Base-by-base conservation (phyloP, 108 stramenopile species). In the Mediolabrus comicus region DNA sequence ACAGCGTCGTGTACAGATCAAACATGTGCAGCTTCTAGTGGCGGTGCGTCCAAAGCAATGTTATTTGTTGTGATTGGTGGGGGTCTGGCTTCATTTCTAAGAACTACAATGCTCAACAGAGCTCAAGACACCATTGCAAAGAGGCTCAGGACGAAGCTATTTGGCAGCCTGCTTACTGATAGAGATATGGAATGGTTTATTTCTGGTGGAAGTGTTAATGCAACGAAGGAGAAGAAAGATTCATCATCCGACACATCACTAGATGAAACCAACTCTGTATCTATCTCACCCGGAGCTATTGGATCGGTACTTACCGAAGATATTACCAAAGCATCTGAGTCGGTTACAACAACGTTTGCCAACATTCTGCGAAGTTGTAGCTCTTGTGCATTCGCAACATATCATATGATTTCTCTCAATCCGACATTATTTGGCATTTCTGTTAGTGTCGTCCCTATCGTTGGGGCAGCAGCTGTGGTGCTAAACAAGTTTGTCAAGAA, bases 151-250 rank as follows among this genome's bases (percentile, higher is more conserved):
- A 72, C 52, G 9, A 52, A 87, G 41, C 80, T 82, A 3, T 92
- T 92, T 52, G 59, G 71, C 17, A 59, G 60, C 46, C 58, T 94
- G 13, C 53, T 90, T 27, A 86, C 67, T 8, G 39, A 74, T 32
- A 61, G 82, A 41, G 83, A 89, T 74, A 65, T 93, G 79, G 89
- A 93, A 62, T 93, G 89, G 89, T 93, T 87, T 77, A 85, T 89
- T 63, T 59, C 75, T 7, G 75, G 73, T 14, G 58, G 39, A 27
- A 53, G 32, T 28, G 57, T 36, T 11, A 65, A 53, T 46, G 63
- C 35, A 36, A 38, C 69, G 13, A 63, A 72, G 28, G 38, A 19
- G 12, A 39, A 52, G 13, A 39, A 56, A 43, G 59, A 60, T 57
- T 57, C 36, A n/a, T 24, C 25, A 16, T 38, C 41, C 25, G 61